Conservation (phyloP, 73 alveolate species). For the Loxodes magnus region DNA sequence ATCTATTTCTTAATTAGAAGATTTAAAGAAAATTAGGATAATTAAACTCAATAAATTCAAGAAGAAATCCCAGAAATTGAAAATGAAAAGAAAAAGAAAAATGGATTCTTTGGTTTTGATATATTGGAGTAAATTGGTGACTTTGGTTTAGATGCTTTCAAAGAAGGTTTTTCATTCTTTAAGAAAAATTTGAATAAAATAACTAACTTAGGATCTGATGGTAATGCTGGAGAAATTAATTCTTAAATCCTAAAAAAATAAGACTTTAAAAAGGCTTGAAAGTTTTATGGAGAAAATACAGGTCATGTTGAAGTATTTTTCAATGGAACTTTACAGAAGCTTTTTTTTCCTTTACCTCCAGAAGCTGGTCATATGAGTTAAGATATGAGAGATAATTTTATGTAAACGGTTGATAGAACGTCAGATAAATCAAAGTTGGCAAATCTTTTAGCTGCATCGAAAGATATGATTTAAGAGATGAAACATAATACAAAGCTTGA, state of each 20-base stretch:
- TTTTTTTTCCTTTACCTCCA: constrained; percentile 26
- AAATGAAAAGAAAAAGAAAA: constrained; percentile 10
- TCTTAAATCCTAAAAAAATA: constrained; percentile 9
- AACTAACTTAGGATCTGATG: constrained; percentile 17
- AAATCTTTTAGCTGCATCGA: constrained; percentile 24
- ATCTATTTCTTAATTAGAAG: constrained; percentile 22
- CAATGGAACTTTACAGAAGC: constrained; percentile 12
- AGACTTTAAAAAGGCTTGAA: constrained; percentile 14
- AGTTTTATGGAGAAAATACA: constrained; percentile 16
- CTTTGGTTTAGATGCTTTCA: constrained; percentile 26
- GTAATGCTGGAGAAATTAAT: constrained; percentile 25
- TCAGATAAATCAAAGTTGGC: constrained; percentile 32
- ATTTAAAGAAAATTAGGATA: constrained; percentile 6
- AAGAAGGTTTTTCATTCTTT: constrained; percentile 16
- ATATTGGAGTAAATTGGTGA: constrained; percentile 22
- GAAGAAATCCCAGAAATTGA: constrained; percentile 20
- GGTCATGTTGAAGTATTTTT: constrained; percentile 34
- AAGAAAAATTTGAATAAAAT: constrained; percentile 10
- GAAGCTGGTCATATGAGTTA: constrained; percentile 14
- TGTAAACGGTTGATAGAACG: constrained; percentile 32
- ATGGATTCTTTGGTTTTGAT: constrained; percentile 30
- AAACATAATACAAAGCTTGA: constrained; percentile 27
- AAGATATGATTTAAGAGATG: constrained; percentile 27
- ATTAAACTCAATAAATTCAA: constrained; percentile 7
- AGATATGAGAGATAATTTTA: constrained; percentile 31